Evolutionary conservation across 306 rosid species (phyloP), one percentile per base, ranked within the genome.

Genomic region (Ormosia emarginata): DNA sequence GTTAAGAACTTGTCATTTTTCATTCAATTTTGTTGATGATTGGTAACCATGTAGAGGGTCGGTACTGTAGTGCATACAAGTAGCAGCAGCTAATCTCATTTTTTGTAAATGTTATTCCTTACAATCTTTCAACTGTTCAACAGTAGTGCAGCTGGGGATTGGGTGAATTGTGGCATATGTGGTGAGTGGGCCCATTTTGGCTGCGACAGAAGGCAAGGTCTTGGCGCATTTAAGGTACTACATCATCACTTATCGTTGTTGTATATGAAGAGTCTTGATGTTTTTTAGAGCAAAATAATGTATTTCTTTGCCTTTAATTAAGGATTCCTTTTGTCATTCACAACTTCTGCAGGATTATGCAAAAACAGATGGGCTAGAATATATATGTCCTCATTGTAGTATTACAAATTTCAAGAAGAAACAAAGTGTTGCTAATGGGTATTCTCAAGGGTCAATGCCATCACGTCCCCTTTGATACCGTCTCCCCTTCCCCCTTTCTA

Each of bases 181-280:
- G 99, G 99, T 9, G 99, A 96, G 90, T 96, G 99, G 99, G 99
- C 99, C 4, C 99, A 96, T 82, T 96, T 96, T 39, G 99, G 99
- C 70, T 96, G 99, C 52, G 99, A 96, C 90, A 91, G 99, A 89
- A 87, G 99, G 86, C 98, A 96, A 83, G 99, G 99, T 53, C 94
- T 96, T 33, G 99, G 99, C 4, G 99, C 99, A 36, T 96, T 96
- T 86, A 96, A 96, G 99, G 99, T 96, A 88, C 68, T 40, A 17
- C 85, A 68, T 32, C 24, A 46, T 62, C 56, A 61, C 30, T 47
- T 62, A 43, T 15, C 24, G 1, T 52, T 59, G 36, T 82, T 85
- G 53, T 46, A 29, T 18, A 32, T 40, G 33, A 47, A 10, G 30
- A 50, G 71, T 52, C 39, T 52, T 67, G 59, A 74, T 73, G 37